Percentiles rank a stretch among this genome's conserved stretches.
Conservation (phyloP, 2,329 filamentous ascomycete species). For the Alternaria sp. region DNA sequence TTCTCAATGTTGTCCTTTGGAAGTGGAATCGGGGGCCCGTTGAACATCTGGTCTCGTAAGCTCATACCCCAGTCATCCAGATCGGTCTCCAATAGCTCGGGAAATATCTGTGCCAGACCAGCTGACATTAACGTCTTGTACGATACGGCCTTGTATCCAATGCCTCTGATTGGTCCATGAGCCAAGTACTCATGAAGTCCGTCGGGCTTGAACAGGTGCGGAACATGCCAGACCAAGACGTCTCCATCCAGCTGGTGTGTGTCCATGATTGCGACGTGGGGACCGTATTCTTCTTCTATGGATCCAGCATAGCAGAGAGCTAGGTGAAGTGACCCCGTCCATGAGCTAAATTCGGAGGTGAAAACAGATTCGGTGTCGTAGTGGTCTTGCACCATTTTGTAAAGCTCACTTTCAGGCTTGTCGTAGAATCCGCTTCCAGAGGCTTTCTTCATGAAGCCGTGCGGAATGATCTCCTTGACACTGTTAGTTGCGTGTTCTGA, state of each 20-base stretch:
- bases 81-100: neutral
- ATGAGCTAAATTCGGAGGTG: neutral
- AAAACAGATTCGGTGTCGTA: neutral
- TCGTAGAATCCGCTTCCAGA: neutral
- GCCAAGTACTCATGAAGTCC: neutral
- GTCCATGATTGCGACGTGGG: neutral
- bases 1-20: neutral
- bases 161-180: neutral
- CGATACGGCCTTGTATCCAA: neutral
- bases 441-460: neutral
- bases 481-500: neutral
- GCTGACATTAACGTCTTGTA: neutral
- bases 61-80: neutral
- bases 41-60: neutral
- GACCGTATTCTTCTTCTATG: neutral
- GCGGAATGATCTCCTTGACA: neutral
- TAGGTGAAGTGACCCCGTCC: neutral
- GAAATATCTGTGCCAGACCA: neutral
- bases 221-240: neutral
- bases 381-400: neutral
- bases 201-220: neutral
- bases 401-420: neutral
- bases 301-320: neutral
- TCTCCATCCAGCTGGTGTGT: neutral
- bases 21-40: neutral